Evolutionary conservation across 2,329 filamentous ascomycete species (phyloP).

Genomic region (Ascochyta viciae-villosae): DNA sequence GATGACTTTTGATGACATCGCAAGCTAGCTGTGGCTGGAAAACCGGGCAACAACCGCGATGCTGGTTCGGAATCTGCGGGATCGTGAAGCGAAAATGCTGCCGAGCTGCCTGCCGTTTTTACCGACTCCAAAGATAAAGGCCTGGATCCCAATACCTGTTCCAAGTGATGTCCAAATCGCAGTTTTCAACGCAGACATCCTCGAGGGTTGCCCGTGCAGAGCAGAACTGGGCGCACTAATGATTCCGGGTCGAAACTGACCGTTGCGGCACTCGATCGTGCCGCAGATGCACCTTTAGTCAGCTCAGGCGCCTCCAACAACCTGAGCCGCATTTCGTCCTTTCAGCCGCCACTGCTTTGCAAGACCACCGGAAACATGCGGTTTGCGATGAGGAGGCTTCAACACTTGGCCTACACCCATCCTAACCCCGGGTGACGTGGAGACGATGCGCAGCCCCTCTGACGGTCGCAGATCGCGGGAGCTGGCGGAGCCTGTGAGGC

Average conservation of each 20-base stretch:
- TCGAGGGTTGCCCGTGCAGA: neutral
- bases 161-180: constrained; percentile 7
- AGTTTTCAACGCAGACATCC: constrained; percentile 1
- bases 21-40: constrained; percentile 4
- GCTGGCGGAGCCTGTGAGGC: constrained; percentile 7
- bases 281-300: neutral
- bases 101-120: constrained; percentile 14
- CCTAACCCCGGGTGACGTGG: constrained; percentile 19
- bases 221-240: neutral
- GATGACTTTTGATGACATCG: constrained; percentile 8
- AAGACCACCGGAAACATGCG: neutral
- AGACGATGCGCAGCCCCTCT: constrained; percentile 6
- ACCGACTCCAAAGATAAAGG: constrained; percentile 13
- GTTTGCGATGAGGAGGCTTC: constrained; percentile 2
- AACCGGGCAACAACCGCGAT: constrained; percentile 2
- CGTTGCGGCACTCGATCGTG: constrained; percentile 2
- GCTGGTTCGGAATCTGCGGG: constrained; percentile 2
- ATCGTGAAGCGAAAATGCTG: constrained; percentile 18
- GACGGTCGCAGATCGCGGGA: constrained; percentile 14
- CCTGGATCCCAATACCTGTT: constrained; percentile 9
- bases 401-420: neutral
- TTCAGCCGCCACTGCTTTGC: constrained; percentile 1
- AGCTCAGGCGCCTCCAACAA: constrained; percentile 1
- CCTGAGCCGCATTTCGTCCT: constrained; percentile 9
- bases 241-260: constrained; percentile 4